Base-by-base conservation (phyloP, 2,329 filamentous ascomycete genomes). In the Trichoderma endophyticum region DNA sequence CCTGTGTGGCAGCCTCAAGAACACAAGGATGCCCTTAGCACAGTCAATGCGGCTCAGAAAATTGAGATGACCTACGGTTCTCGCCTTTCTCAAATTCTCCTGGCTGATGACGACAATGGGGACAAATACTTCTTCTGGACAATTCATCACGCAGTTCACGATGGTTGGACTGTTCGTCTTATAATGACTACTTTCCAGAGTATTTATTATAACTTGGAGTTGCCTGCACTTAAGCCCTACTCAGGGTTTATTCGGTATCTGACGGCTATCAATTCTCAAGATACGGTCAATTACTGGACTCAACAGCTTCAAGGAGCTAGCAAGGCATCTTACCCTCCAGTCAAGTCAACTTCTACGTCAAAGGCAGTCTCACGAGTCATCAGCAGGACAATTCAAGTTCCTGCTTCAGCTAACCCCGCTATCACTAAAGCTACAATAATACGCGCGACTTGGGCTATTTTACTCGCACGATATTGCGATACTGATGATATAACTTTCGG, bases 91-190 rank as follows among this genome's bases (percentile, higher is more conserved):
- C 56, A 24, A n/a, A 24, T 4, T 14, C 4, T 14, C 39, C 6
- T 72, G 5, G 26, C 28, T 11, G 15, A 32, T 11, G 32, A 14
- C 3, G 65, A 43, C 11, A 32, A 70, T 32, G 43, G 34, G 0
- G 5, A 28, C 3, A 59, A 26, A 1, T 76, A 61, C n/a, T 75
- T 79, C 15, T 67, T 78, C 4, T 79, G 77, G 73, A 77, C 76
- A 0, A 68, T 77, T 3, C 77, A 79, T 24, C 78, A 80, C 60
- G 74, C 77, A 1, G 36, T 79, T 4, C 80, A 79, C 24, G 79
- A 80, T 68, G 78, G 78, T 12, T 78, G 77, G 75, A 76, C 77
- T 2, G 63, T 77, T 18, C 54, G 36, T n/a, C 61, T 76, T 0
- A 72, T 77, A 4, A 60, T 76, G 48, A 63, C 75, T 5, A 62